Percentiles rank a stretch among this genome's conserved stretches.
Evolutionary conservation across 2,329 filamentous ascomycete genomes (phyloP).

Genomic region (Fusarium tricinctum): DNA sequence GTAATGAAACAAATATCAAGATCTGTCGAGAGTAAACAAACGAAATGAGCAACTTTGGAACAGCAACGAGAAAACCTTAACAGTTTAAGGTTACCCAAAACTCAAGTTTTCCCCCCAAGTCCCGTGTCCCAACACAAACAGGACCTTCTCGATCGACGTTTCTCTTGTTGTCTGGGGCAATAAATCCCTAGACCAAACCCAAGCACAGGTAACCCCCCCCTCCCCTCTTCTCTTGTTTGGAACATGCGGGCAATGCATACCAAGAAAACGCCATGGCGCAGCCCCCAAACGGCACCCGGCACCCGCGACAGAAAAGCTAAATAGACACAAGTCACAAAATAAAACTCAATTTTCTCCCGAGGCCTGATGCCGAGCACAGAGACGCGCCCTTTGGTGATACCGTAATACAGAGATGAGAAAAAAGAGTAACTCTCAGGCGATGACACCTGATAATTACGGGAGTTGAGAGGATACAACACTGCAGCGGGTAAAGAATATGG

Average conservation of each 20-base stretch:
- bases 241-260: slow-evolving; percentile 26
- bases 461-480: slow-evolving; percentile 15
- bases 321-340: neutral
- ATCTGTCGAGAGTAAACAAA: slow-evolving; percentile 7
- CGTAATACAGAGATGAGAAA: neutral
- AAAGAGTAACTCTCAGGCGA: slow-evolving; percentile 2
- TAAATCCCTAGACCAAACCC: slow-evolving; percentile 11
- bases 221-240: slow-evolving; percentile 8
- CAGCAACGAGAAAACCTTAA: slow-evolving; percentile 16
- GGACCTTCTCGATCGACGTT: slow-evolving; percentile 2
- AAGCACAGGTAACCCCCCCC: neutral
- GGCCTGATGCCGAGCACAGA: slow-evolving; percentile 18
- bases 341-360: slow-evolving; percentile 26
- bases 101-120: neutral
- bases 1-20: neutral
- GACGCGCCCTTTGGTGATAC: neutral
- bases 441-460: slow-evolving; percentile 21
- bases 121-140: neutral
- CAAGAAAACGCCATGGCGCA: slow-evolving; percentile 25
- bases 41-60: neutral
- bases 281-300: slow-evolving; percentile 33
- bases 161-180: slow-evolving; percentile 32
- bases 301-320: slow-evolving; percentile 5
- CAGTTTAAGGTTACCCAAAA: neutral
- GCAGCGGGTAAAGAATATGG: slow-evolving; percentile 1